phyloP scores from a whole-genome alignment of 2,329 filamentous ascomycete genomes.

The Fusarium dlaminii region DNA sequence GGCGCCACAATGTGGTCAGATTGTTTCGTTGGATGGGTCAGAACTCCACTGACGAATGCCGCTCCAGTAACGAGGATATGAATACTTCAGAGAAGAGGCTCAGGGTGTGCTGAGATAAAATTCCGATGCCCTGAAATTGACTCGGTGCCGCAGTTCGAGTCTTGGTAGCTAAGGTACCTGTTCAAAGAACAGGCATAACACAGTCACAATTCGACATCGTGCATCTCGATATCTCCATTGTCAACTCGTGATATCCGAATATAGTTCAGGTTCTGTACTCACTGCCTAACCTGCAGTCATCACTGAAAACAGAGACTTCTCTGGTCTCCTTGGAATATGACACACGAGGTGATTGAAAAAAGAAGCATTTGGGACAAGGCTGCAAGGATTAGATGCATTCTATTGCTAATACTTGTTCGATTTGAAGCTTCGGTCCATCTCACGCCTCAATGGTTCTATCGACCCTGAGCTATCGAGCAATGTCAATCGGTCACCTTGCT shows the following conservation, averaged over 20 bases:
- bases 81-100: neutral
- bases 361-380: constrained; percentile 21
- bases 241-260: neutral
- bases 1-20: constrained; percentile 1
- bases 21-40: constrained; percentile 15
- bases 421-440: constrained; percentile 3
- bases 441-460: constrained; percentile 9
- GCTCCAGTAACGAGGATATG: neutral
- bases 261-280: neutral
- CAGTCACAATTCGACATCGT: neutral
- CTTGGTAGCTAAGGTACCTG: neutral
- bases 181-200: constrained; percentile 2
- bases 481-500: neutral
- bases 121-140: neutral
- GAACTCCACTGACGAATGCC: constrained; percentile 24
- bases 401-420: constrained; percentile 38
- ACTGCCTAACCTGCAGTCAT: neutral
- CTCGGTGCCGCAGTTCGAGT: neutral
- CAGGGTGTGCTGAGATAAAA: neutral
- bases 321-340: constrained; percentile 25
- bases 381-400: constrained; percentile 27
- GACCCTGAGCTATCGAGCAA: neutral
- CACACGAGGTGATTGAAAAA: constrained; percentile 19
- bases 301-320: neutral
- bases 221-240: neutral